These are phyloP conservation scores for Lyophyllum atratum DNA, from an alignment of 768 basidiomycete species.

Conservation along the genomic window DNA sequence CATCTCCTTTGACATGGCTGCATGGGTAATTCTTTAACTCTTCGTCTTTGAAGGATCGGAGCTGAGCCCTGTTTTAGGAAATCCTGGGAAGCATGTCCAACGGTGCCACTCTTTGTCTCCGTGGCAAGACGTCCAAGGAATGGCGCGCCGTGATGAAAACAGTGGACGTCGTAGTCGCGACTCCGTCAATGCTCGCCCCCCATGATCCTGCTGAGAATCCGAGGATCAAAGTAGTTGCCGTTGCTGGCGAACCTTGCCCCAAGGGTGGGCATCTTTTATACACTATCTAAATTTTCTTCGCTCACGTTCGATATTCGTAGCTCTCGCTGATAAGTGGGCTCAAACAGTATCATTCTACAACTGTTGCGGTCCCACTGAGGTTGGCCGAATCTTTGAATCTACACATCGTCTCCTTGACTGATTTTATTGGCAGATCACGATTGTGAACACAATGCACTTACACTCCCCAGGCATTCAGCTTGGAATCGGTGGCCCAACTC, in stretches of 20 bases:
- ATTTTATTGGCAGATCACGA: constrained; percentile 38
- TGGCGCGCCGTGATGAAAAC: constrained; percentile 49
- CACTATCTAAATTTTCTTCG: neutral
- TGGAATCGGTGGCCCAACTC: constrained; percentile 49
- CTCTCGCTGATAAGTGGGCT: constrained; percentile 44
- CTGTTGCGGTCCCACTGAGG: constrained; percentile 57
- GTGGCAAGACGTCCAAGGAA: constrained; percentile 49
- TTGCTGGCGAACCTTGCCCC: constrained; percentile 54
- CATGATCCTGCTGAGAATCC: constrained; percentile 52
- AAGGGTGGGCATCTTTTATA: constrained; percentile 38
- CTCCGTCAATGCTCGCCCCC: constrained; percentile 49
- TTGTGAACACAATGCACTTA: constrained; percentile 52
- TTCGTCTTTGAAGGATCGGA: constrained; percentile 23
- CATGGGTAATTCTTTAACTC: constrained; percentile 41
- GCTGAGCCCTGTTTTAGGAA: constrained; percentile 46
- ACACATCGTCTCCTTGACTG: constrained; percentile 20
- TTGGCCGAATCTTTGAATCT: constrained; percentile 13
- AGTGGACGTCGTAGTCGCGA: constrained; percentile 54
- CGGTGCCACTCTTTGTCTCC: constrained; percentile 50
- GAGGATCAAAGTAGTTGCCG: constrained; percentile 49
- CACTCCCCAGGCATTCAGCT: constrained; percentile 39
- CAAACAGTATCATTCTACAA: constrained; percentile 44
- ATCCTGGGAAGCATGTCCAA: constrained; percentile 51
- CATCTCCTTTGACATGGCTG: constrained; percentile 65
- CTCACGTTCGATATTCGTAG: constrained; percentile 18